Conservation (phyloP, 2,329 filamentous ascomycete genomes). For the Cercospora brassicicola region DNA sequence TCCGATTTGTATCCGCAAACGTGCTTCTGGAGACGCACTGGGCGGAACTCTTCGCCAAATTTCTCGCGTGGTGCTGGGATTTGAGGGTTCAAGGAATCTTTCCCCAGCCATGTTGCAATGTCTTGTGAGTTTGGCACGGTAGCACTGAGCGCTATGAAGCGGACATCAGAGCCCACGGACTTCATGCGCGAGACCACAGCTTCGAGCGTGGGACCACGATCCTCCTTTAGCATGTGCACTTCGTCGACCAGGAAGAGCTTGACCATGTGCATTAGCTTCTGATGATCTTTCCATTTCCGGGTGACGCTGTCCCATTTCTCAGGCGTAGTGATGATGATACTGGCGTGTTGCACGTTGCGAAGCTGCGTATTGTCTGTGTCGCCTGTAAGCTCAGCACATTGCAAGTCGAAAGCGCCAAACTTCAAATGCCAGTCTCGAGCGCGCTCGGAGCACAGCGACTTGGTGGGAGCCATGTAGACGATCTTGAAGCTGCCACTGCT, state of each 20-base stretch:
- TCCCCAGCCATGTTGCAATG: conserved; percentile 77
- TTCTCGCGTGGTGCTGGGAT: conserved; percentile 65
- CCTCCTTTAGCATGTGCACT: conserved; percentile 80
- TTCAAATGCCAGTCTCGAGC: conserved; percentile 75
- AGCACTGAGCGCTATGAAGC: conserved; percentile 79
- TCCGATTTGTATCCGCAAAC: conserved; percentile 69
- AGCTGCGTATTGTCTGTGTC: conserved; percentile 71
- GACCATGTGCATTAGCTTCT: conserved; percentile 70
- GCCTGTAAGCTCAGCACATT: conserved; percentile 76
- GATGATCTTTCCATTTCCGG: conserved; percentile 80
- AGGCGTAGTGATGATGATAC: conserved; percentile 82
- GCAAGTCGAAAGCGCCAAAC: conserved; percentile 65
- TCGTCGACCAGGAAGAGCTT: conserved; percentile 84
- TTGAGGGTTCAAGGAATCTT: conserved; percentile 58
- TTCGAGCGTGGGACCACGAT: conserved; percentile 75
- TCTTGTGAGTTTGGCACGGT: conserved; percentile 81
- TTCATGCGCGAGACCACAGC: conserved; percentile 87
- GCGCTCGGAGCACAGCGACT: conserved; percentile 76
- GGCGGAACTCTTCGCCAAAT: conserved; percentile 78
- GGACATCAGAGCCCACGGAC: conserved; percentile 69
- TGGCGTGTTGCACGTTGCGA: conserved; percentile 67
- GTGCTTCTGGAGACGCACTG: conserved; percentile 72
- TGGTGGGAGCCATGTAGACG: conserved; percentile 81
- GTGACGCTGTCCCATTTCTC: conserved; percentile 93
- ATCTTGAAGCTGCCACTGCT: conserved; percentile 69